Conservation (phyloP, 108 stramenopile species). For the Fistulifera pelliculosa region DNA sequence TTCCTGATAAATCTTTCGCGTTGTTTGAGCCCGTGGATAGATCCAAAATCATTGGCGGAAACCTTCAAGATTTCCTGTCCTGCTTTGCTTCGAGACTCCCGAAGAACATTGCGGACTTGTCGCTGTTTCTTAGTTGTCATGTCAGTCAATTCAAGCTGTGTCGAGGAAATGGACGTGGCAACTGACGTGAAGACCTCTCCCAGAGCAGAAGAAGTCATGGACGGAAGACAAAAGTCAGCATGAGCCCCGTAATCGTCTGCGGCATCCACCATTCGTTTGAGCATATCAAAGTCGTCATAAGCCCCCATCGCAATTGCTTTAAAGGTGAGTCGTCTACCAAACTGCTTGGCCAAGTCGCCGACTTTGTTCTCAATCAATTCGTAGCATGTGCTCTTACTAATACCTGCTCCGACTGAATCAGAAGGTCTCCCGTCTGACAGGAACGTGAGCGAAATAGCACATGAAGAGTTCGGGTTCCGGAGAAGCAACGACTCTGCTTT, state of each 20-base stretch:
- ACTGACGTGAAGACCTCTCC: background rate
- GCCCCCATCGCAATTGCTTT: slow-evolving; percentile 36
- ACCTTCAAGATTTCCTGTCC: background rate
- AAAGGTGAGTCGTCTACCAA: slow-evolving; percentile 41
- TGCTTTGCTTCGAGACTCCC: slow-evolving; percentile 1
- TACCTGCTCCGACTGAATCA: slow-evolving; percentile 15
- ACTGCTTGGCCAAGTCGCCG: slow-evolving; percentile 18
- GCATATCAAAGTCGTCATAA: slow-evolving; percentile 27
- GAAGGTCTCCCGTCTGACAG: slow-evolving; percentile 48
- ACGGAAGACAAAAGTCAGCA: slow-evolving; percentile 23
- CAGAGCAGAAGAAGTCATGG: slow-evolving; percentile 1
- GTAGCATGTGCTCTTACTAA: too few species aligned
- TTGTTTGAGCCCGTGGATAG: background rate
- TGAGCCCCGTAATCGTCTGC: slow-evolving; percentile 27
- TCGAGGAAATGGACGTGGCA: background rate
- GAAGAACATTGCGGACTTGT: slow-evolving; percentile 1
- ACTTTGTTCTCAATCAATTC: slow-evolving; percentile 13
- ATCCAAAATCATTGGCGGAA: background rate
- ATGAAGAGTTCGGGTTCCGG: background rate
- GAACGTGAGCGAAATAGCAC: slow-evolving; percentile 20
- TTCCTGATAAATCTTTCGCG: background rate
- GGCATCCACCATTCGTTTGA: slow-evolving; percentile 29
- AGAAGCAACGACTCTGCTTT: background rate
- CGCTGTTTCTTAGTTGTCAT: background rate
- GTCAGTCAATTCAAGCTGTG: background rate